Evolutionary conservation across 495 filamentous ascomycete genomes (phyloP), one percentile per base, ranked within the genome.

Genomic region (Delitschia confertaspora): DNA sequence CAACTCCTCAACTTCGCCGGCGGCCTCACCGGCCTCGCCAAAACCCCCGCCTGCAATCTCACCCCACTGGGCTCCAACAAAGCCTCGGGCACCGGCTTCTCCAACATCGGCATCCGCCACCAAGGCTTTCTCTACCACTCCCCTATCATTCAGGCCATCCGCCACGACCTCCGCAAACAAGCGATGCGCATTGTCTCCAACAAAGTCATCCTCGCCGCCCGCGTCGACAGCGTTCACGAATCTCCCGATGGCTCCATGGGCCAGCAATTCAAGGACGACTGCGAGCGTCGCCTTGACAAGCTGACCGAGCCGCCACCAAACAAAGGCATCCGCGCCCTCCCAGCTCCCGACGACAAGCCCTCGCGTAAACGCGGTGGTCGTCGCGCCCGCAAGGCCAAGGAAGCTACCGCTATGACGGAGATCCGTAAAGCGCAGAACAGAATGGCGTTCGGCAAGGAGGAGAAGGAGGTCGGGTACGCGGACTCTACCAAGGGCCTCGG

Each of bases 391-490:
- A 95, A 94, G 61, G 91, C 88, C 46, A 98, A 98, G 71, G 93
- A 95, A 67, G 88, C 88, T 6, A 83, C 83, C 4, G 89, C 91
- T 45, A 93, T 95, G 88, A 98, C 91, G 2, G 91, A 98, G 42
- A 69, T 98, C 22, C 82, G 88, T 42, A 96, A 96, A 58, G 87
- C 88, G 6, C 89, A 95, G 65, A 98, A 98, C 65, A 77, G 91
- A 17, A 80, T 98, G 73, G 87, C 82, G 0, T 98, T 98, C 52
- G 89, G 89, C 37, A 91, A 93, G 56, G 91, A 96, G 56, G 91
- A 98, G 62, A 77, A 81, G 49, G 91, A 98, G 64, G 83, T 91
- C 14, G 91, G 91, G 10, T 96, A 93, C 60, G 84, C 89, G 21
- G 87, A 94, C 48, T 75, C 77, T 46, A 94, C 89, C 4, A 78